Percentiles rank a stretch among this genome's conserved stretches.
phyloP scores from a whole-genome alignment of 192 early-diverging fungal species.

The Diversispora eburnea region DNA sequence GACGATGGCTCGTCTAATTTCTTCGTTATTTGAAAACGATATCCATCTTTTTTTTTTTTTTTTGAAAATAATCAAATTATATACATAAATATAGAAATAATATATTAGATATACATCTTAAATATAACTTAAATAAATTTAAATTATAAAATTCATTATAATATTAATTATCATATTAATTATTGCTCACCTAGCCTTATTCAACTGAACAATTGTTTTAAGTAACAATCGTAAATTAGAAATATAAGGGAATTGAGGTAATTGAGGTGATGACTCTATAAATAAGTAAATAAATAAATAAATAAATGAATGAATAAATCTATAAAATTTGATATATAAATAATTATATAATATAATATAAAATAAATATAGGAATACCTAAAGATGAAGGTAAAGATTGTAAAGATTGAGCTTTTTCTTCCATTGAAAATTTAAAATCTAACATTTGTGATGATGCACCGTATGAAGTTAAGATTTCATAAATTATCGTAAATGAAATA shows the following conservation, averaged over 20 bases:
- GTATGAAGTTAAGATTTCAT: not conserved
- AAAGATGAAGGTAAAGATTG: not conserved
- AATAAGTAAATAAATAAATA: slow-evolving; percentile 1
- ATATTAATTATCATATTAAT: no score
- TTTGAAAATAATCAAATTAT: no score
- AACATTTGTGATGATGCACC: slow-evolving; percentile 5
- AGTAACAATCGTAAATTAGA: not conserved
- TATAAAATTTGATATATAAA: not conserved
- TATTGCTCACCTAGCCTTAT: not conserved
- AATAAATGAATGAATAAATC: no score
- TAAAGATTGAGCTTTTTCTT: not conserved
- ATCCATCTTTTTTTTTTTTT: not conserved
- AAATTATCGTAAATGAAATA: not conserved
- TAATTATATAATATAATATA: not conserved
- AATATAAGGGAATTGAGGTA: not conserved
- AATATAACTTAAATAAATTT: no score
- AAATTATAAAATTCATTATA: no score
- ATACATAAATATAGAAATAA: no score
- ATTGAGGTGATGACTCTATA: not conserved
- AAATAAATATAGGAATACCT: no score
- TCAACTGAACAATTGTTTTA: not conserved
- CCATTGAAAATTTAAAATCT: not conserved
- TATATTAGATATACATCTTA: no score
- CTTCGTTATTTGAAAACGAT: slow-evolving; percentile 1
- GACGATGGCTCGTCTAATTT: slow-evolving; percentile 6